Evolutionary conservation across 495 filamentous ascomycete genomes (phyloP), one percentile per base, ranked within the genome.

Genomic region (Podospora fimiseda): DNA sequence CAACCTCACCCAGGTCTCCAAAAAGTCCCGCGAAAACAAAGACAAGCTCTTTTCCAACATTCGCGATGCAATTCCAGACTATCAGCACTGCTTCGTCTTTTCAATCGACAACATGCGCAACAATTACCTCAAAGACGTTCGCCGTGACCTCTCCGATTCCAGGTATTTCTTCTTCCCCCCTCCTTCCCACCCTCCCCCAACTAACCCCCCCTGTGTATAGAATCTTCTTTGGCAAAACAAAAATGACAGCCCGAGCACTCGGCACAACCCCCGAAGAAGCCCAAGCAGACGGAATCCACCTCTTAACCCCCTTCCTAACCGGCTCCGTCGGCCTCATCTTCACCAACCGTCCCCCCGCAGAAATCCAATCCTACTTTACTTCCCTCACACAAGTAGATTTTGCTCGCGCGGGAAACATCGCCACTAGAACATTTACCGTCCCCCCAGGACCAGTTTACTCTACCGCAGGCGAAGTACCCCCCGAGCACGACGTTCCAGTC

Each of bases 71-170:
- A 75, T 95, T 53, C 87, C 90, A 60, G 71, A 85, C 61, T 94
- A 93, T 79, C 82, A 90, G 62, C 82, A 90, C 72, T 85, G 90
- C 72, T 92, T 93, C 73, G 88, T 96, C 69, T 95, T 97, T 70
- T 78, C 79, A 54, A 84, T 97, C 52, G 86, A 95, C 64, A 97
- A 98, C 78, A 98, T 98, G 93, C 89, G 93, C 59, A 98, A 98
- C 70, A 95, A 87, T 39, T 90, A 96, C 70, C 73, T 98, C 67
- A 97, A 97, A 74, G 83, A 89, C 64, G 88, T 97, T 56, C 81
- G 93, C 52, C 78, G 82, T 39, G 83, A 96, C 58, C 82, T 97
- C 51, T 74, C 77, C 47, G 89, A 95, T 70, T 88, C 86, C 76
- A 81, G 93, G 88, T 95, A 75, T 50, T 75, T 46, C 48, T 13